Evolutionary conservation across 108 stramenopile genomes (phyloP).

Genomic region (Seminavis robusta): DNA sequence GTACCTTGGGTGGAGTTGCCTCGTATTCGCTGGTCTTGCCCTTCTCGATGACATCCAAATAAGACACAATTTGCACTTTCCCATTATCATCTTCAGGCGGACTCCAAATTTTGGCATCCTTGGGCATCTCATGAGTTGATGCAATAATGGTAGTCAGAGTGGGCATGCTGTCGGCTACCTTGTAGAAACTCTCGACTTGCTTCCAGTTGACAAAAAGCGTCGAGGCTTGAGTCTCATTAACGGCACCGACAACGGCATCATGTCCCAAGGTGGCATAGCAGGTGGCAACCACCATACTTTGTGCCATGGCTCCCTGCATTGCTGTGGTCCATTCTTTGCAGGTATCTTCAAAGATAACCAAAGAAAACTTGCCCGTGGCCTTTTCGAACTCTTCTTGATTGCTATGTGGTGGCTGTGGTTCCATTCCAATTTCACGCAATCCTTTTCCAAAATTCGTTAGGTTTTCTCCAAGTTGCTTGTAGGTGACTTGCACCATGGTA

Average conservation of each 20-base stretch:
- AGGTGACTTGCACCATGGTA: constrained; percentile 9
- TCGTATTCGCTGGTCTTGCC: not conserved
- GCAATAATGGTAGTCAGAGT: constrained; percentile 19
- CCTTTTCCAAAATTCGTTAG: constrained; percentile 18
- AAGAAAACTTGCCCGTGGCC: constrained; percentile 3
- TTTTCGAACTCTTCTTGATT: constrained; percentile 13
- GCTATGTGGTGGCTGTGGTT: constrained; percentile 7
- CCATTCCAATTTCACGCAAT: constrained; percentile 20
- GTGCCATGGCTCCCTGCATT: constrained; percentile 17
- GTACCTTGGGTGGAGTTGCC: constrained; percentile 8
- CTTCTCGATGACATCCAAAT: not conserved
- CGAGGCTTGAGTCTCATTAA: constrained; percentile 12
- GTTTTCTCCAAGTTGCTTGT: constrained; percentile 12
- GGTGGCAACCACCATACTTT: constrained; percentile 21
- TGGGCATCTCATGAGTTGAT: constrained; percentile 14
- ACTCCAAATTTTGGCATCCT: constrained; percentile 1
- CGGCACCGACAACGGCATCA: constrained; percentile 17
- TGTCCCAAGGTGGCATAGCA: constrained; percentile 24
- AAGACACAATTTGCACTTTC: not conserved
- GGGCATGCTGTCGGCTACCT: constrained; percentile 15
- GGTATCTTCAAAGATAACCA: constrained; percentile 27
- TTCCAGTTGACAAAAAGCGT: constrained; percentile 13
- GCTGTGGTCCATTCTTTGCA: constrained; percentile 22
- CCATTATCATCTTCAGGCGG: not conserved
- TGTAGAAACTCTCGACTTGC: constrained; percentile 11